Evolutionary conservation across 139 green algal genomes (phyloP), one percentile per base, ranked within the genome.

Genomic region (Haematococcus lacustris): DNA sequence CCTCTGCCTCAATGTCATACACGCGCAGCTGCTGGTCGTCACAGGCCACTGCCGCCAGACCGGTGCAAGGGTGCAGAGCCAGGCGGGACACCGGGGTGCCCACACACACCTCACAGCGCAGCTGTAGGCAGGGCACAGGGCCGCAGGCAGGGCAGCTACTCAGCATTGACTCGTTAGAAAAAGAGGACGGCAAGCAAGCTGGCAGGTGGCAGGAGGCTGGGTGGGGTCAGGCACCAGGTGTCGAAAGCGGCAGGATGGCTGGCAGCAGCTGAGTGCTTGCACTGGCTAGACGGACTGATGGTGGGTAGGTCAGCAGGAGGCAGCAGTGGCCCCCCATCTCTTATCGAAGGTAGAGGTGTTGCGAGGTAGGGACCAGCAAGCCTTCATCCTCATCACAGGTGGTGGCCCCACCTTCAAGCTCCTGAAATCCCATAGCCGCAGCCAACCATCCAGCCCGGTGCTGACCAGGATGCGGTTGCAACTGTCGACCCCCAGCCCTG

Each of bases 341-440:
- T 57, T 57, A 21, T 35, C 28, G 23, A 66, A 66, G 59, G 59
- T n/a, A 33, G 30, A 25, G 23, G 59, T 21, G 30, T 6, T 17
- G 25, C 30, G 38, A 71, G 0, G 5, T 33, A 32, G 51, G 30
- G 21, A 23, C 25, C 25, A 77, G 38, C 38, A 65, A 25, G 34
- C 28, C 34, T 21, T n/a, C n/a, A 25, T n/a, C 50, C n/a, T 33
- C 21, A 66, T 32, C 60, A 25, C 26, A 66, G 28, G 21, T 66
- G 13, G 17, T 23, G 30, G 7, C 28, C 13, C 26, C 40, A 94
- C 81, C 71, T 51, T 76, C 38, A 80, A 80, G 4, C 30, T 73
- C 65, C 80, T 86, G 79, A 98, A 97, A 76, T 89, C 77, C 93
- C 93, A 98, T 34, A 89, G 73, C 35, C 88, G 80, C 40, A 97